Evolutionary conservation across 2,329 filamentous ascomycete species (phyloP).

Genomic region (Leptographium lundbergii): DNA sequence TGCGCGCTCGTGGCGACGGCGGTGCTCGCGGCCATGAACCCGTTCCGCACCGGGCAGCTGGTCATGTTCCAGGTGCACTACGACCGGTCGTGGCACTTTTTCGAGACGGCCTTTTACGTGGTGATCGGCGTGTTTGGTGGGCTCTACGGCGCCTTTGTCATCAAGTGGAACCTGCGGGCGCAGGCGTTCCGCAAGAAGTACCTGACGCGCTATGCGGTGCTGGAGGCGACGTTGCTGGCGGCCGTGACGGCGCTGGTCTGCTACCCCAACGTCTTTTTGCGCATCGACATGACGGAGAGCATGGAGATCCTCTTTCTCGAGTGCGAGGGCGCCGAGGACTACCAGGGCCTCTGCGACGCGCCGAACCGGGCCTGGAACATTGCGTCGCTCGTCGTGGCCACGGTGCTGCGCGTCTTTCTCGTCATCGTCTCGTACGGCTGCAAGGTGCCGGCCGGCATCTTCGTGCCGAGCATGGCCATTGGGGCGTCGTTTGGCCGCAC

Average conservation of each 20-base stretch:
- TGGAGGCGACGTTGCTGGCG: slow-evolving; percentile 77
- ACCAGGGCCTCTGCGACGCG: slow-evolving; percentile 75
- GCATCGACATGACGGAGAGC: slow-evolving; percentile 98
- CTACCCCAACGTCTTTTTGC: slow-evolving; percentile 88
- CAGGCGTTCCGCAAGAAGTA: slow-evolving; percentile 94
- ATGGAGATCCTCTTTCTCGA: slow-evolving; percentile 97
- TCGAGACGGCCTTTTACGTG: slow-evolving; percentile 87
- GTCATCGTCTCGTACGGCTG: slow-evolving; percentile 96
- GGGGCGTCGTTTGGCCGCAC: slow-evolving; percentile 89
- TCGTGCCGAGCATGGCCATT: slow-evolving; percentile 95
- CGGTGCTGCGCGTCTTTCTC: slow-evolving; percentile 65
- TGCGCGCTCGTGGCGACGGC: slow-evolving; percentile 92
- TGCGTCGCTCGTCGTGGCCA: slow-evolving; percentile 64
- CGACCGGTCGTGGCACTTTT: slow-evolving; percentile 95
- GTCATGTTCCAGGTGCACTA: slow-evolving; percentile 99
- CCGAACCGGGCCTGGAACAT: slow-evolving; percentile 69
- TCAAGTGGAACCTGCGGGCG: slow-evolving; percentile 89
- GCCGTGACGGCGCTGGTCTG: slow-evolving; percentile 80
- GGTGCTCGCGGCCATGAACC: slow-evolving; percentile 89
- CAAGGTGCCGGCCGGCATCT: slow-evolving; percentile 95
- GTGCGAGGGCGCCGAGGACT: slow-evolving; percentile 80
- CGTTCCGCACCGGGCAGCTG: slow-evolving; percentile 88
- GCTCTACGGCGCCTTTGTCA: slow-evolving; percentile 90
- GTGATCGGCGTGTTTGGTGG: slow-evolving; percentile 87
- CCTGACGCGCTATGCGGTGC: slow-evolving; percentile 66